Percentiles rank a stretch among this genome's conserved stretches.
phyloP scores from a whole-genome alignment of 306 rosid genomes.

The Sophora flavescens region DNA sequence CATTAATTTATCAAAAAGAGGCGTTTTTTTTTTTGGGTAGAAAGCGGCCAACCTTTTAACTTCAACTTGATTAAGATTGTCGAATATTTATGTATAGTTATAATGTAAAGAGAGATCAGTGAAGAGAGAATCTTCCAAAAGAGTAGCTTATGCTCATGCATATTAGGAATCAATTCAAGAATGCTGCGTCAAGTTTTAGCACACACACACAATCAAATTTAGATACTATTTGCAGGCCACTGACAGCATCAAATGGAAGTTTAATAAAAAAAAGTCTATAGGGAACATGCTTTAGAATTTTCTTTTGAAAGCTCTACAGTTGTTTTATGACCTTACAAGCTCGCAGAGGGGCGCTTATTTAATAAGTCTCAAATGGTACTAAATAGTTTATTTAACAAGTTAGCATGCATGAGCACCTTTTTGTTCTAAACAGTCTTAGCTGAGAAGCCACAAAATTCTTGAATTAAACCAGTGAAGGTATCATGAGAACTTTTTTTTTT shows the following conservation, averaged over 20 bases:
- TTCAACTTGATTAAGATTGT: conserved; percentile 1
- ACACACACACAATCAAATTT: conserved; percentile 26
- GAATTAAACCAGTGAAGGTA: not conserved
- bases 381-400: not conserved
- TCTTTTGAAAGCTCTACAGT: conserved; percentile 23
- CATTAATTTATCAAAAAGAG: not conserved
- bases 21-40: not conserved
- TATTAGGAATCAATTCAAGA: conserved; percentile 36
- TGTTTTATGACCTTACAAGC: conserved; percentile 25
- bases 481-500: not conserved
- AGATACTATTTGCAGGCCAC: conserved; percentile 24
- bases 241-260: conserved; percentile 19
- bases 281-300: conserved; percentile 33
- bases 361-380: not conserved
- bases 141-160: conserved; percentile 10
- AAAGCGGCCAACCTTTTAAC: not conserved
- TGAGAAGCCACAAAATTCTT: not conserved
- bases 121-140: no score
- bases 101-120: not conserved
- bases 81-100: not conserved
- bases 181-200: conserved; percentile 48
- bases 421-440: not conserved
- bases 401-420: not conserved
- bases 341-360: conserved; percentile 19
- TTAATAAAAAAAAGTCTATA: conserved; percentile 1